A percentile compares a stretch with the other conserved stretches of the same genome.
These are phyloP conservation scores for Magnolia officinalis DNA, from an alignment of 164 flowering plant genomes.

Conservation along the genomic window DNA sequence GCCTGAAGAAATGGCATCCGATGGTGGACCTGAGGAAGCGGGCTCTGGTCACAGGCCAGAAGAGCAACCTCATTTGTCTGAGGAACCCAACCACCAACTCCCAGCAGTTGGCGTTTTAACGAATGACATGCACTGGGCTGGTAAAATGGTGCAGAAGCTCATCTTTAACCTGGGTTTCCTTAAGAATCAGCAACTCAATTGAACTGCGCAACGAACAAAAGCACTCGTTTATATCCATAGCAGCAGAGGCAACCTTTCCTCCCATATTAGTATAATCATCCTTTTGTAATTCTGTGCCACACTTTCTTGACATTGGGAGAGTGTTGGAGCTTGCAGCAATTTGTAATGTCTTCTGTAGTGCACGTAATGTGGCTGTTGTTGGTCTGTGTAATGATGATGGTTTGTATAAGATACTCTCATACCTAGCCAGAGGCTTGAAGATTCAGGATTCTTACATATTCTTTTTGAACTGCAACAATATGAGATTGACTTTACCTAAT, in stretches of 20 bases:
- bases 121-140: conserved; percentile 48
- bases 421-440: too few species aligned
- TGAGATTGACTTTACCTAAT: too few species aligned
- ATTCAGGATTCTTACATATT: too few species aligned
- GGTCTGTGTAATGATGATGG: too few species aligned
- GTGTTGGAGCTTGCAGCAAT: neutral
- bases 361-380: neutral
- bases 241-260: neutral
- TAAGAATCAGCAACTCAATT: neutral
- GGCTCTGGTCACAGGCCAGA: conserved; percentile 1
- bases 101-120: conserved; percentile 10
- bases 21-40: neutral
- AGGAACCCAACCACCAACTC: conserved; percentile 12
- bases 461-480: too few species aligned
- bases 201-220: conserved; percentile 3
- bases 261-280: neutral
- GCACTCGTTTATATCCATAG: neutral
- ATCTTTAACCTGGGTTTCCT: conserved; percentile 31
- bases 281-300: too few species aligned
- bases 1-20: neutral
- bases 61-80: conserved; percentile 3
- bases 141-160: conserved; percentile 30
- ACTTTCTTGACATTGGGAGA: neutral
- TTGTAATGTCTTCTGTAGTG: neutral
- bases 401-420: too few species aligned